Evolutionary conservation across 75 land plant species (phyloP).

Genomic region (Isoetes taiwanensis): DNA sequence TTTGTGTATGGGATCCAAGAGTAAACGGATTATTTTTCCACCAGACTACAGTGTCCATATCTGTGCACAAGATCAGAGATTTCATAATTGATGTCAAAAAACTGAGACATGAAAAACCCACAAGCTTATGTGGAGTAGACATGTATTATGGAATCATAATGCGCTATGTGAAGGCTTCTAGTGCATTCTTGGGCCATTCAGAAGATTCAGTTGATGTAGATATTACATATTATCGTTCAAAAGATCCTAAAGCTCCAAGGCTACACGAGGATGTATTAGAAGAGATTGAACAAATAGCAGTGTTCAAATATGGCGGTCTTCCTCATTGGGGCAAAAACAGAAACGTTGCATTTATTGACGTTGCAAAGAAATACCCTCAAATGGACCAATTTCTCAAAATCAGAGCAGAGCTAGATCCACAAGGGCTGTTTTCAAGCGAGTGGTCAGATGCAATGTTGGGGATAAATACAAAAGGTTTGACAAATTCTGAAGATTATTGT

Average conservation of each 20-base stretch:
- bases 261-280: constrained; percentile 52
- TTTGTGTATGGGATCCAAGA: constrained; percentile 65
- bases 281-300: constrained; percentile 60
- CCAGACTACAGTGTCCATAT: constrained; percentile 41
- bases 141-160: constrained; percentile 59
- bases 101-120: constrained; percentile 30
- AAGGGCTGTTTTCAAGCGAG: constrained; percentile 48
- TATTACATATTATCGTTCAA: constrained; percentile 44
- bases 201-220: constrained; percentile 50
- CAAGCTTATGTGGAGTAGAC: constrained; percentile 44
- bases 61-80: constrained; percentile 18
- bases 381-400: constrained; percentile 27
- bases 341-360: constrained; percentile 42
- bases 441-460: constrained; percentile 65
- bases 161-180: constrained; percentile 45
- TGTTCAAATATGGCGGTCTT: constrained; percentile 50
- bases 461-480: constrained; percentile 2
- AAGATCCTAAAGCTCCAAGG: constrained; percentile 36
- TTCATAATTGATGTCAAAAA: constrained; percentile 59
- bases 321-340: constrained; percentile 93
- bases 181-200: constrained; percentile 45
- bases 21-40: constrained; percentile 40
- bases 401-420: constrained; percentile 39
- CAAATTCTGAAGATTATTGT: constrained; percentile 25
- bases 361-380: constrained; percentile 32